Evolutionary conservation across 495 filamentous ascomycete species (phyloP), one percentile per base, ranked within the genome.

Genomic region (Annulohypoxylon bovei): DNA sequence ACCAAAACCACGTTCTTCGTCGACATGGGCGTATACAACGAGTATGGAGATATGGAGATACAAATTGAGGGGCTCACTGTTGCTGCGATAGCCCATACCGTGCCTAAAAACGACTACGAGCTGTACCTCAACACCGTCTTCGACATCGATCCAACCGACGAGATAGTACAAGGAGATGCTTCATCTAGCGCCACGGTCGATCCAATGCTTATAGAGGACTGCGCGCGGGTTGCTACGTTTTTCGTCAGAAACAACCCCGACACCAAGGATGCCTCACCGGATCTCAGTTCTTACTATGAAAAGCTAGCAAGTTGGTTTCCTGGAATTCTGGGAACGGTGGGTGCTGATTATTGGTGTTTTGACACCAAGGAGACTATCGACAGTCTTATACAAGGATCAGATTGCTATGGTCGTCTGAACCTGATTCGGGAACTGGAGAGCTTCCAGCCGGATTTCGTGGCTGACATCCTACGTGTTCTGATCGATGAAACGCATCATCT

Each of bases 41-140:
- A 67, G 8, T 11, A 57, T 0, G 77, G 77, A 11, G 53, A 77
- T 1, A 74, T 78, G 65, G 78, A 83, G 54, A 78, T 83, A 6
- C 78, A 81, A 35, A 70, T 84, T 5, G 76, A 82, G 49, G 81
- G 78, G 0, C 61, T 84, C 8, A 76, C 73, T 0, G 81, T 84
- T 20, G 70, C 69, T 2, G 80, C 81, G 9, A 70, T 81, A 28
- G 71, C 74, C 8, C 57, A 80, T 1, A 81, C 77, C 2, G 73
- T 67, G 23, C 77, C 81, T 4, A 78, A 79, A 42, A 71, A 84
- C 1, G 82, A 84, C 65, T 72, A 75, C 22, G 81, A 83, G 56
- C 68, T 83, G 1, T 84, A 83, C 42, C 72, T 83, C 20, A 76
- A 76, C n/a, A 83, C 81, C 0, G 68, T 75, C 39, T 63, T 74